Evolutionary conservation across 306 rosid genomes (phyloP).

Genomic region (Hylodesmum podocarpum): DNA sequence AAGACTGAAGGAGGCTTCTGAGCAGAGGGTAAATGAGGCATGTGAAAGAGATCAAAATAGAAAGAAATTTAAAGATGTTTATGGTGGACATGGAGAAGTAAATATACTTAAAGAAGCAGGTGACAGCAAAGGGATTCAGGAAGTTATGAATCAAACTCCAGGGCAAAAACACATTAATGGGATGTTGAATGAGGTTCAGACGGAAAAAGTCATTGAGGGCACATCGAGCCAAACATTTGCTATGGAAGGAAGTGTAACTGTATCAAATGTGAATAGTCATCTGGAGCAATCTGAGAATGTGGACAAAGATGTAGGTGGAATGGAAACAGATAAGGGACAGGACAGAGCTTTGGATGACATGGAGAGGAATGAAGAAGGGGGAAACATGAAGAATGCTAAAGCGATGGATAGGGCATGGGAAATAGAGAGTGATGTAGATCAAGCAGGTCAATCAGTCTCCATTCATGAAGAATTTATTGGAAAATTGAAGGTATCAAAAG

Average conservation of each 20-base stretch:
- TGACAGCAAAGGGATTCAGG: neutral
- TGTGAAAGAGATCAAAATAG: neutral
- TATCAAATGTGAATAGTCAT: neutral
- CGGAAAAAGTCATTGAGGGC: conserved; percentile 23
- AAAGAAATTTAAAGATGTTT: neutral
- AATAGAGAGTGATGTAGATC: neutral
- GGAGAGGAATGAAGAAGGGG: neutral
- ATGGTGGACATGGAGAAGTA: neutral
- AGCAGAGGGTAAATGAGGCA: neutral
- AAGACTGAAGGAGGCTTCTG: neutral
- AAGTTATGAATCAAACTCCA: neutral
- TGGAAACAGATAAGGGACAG: neutral
- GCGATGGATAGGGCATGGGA: neutral
- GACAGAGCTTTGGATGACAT: neutral
- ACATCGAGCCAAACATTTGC: neutral
- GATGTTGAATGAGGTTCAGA: conserved; percentile 24
- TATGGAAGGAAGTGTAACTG: neutral
- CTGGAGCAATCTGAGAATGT: neutral
- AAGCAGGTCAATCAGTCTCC: neutral
- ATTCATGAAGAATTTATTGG: neutral
- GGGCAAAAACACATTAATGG: conserved; percentile 17
- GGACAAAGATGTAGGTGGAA: neutral
- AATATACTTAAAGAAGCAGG: neutral
- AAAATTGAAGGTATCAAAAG: neutral
- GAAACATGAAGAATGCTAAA: neutral